phyloP scores from a whole-genome alignment of 129 eudicot species.

The Tagetes erecta region DNA sequence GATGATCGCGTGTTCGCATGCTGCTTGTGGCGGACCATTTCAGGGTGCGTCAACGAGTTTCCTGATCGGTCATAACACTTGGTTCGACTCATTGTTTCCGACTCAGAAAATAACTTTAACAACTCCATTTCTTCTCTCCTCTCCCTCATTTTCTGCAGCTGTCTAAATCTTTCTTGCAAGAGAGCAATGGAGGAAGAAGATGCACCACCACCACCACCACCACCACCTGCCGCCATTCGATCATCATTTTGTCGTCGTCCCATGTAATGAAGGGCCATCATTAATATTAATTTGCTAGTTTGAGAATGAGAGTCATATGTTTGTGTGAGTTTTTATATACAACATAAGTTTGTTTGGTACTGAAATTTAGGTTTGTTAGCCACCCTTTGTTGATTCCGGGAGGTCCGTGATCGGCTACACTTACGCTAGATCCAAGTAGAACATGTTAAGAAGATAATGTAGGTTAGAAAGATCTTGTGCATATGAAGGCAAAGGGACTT shows the following conservation, averaged over 20 bases:
- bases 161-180: conserved; percentile 60
- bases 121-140: conserved; percentile 48
- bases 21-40: conserved; percentile 9
- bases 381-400: conserved; percentile 39
- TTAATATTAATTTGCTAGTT: conserved; percentile 7
- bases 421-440: conserved; percentile 45
- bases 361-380: conserved; percentile 27
- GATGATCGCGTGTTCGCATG: conserved; percentile 15
- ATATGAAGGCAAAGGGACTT: conserved; percentile 46
- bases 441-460: conserved; percentile 29
- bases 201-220: conserved; percentile 8
- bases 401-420: conserved; percentile 36
- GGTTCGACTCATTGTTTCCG: conserved; percentile 21
- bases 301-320: conserved; percentile 19
- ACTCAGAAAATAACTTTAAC: conserved; percentile 30
- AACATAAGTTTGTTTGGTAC: conserved; percentile 28
- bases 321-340: conserved; percentile 34
- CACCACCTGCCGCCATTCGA: conserved; percentile 7
- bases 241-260: conserved; percentile 38
- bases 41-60: conserved; percentile 16
- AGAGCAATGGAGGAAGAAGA: conserved; percentile 52
- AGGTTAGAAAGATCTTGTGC: conserved; percentile 35
- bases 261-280: conserved; percentile 41
- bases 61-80: conserved; percentile 8
- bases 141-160: conserved; percentile 54